These are phyloP conservation scores for Epipyxis sp. DNA, from an alignment of 108 stramenopile genomes.

Conservation along the genomic window DNA sequence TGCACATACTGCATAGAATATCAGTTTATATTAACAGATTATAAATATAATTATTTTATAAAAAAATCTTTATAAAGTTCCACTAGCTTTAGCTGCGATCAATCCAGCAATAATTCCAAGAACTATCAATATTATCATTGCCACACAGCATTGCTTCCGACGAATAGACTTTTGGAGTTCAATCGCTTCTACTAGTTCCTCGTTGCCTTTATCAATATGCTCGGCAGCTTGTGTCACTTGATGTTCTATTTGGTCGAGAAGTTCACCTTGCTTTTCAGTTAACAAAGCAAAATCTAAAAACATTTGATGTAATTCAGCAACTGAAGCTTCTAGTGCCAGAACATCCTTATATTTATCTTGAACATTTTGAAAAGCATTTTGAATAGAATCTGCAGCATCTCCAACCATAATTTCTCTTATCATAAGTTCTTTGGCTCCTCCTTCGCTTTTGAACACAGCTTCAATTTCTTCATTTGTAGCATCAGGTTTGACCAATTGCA, in stretches of 20 bases:
- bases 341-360: slow-evolving; percentile 98
- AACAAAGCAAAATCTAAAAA: slow-evolving; percentile 97
- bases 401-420: slow-evolving; percentile 55
- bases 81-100: slow-evolving; percentile 1
- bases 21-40: no score
- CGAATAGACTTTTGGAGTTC: slow-evolving; percentile 80
- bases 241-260: slow-evolving; percentile 94
- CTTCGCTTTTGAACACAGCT: slow-evolving; percentile 81
- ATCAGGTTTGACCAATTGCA: slow-evolving; percentile 86
- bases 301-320: slow-evolving; percentile 98
- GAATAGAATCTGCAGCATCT: slow-evolving; percentile 75
- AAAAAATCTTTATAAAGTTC: slow-evolving; percentile 7
- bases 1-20: no score
- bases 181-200: slow-evolving; percentile 79
- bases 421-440: slow-evolving; percentile 66
- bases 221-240: slow-evolving; percentile 88
- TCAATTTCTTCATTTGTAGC: slow-evolving; percentile 94
- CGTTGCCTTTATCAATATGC: slow-evolving; percentile 90
- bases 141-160: slow-evolving; percentile 82
- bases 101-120: slow-evolving; percentile 55
- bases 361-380: slow-evolving; percentile 74
- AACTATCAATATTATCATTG: slow-evolving; percentile 60
- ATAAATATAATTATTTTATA: no score
- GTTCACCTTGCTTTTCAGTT: slow-evolving; percentile 97
- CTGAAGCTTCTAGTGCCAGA: slow-evolving; percentile 82